Conservation (phyloP, 768 basidiomycete genomes). For the Lactarius evosmus region DNA sequence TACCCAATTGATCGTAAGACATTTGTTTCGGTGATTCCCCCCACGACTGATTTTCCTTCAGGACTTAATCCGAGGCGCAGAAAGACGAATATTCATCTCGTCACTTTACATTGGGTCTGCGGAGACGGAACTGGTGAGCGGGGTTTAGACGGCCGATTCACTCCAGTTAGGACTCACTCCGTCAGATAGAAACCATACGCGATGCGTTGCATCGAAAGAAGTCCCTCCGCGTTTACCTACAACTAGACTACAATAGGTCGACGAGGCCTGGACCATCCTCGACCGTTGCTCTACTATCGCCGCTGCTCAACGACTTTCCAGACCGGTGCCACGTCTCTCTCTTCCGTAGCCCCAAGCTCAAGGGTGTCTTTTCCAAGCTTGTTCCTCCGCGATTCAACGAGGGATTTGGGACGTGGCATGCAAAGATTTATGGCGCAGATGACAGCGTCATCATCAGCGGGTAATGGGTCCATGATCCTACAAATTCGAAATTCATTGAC, state of each 20-base stretch:
- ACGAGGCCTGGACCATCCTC: conserved; percentile 71
- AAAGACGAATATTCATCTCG: conserved; percentile 80
- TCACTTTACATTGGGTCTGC: conserved; percentile 83
- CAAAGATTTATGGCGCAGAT: conserved; percentile 92
- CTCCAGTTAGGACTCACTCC: background rate
- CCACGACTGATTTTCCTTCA: conserved; percentile 32
- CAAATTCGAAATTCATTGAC: background rate
- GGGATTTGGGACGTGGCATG: conserved; percentile 99
- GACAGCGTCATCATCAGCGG: conserved; percentile 91
- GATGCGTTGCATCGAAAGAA: conserved; percentile 56
- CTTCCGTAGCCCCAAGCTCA: conserved; percentile 84
- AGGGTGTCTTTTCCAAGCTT: conserved; percentile 65
- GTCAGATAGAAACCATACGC: conserved; percentile 69
- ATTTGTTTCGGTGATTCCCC: background rate
- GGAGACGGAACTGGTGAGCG: conserved; percentile 73
- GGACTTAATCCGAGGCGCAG: conserved; percentile 78
- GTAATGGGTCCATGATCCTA: conserved; percentile 47
- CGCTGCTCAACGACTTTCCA: conserved; percentile 70
- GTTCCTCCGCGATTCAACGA: conserved; percentile 95
- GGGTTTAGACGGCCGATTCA: background rate
- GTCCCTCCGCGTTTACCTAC: conserved; percentile 61
- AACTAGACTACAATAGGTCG: conserved; percentile 79
- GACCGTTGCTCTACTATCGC: conserved; percentile 62
- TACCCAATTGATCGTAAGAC: conserved; percentile 21
- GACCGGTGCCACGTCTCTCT: conserved; percentile 72